A percentile compares a stretch with the other conserved stretches of the same genome.
Conservation (phyloP, 1,139 yeast genomes). For the Suhomyces chickasaworum region DNA sequence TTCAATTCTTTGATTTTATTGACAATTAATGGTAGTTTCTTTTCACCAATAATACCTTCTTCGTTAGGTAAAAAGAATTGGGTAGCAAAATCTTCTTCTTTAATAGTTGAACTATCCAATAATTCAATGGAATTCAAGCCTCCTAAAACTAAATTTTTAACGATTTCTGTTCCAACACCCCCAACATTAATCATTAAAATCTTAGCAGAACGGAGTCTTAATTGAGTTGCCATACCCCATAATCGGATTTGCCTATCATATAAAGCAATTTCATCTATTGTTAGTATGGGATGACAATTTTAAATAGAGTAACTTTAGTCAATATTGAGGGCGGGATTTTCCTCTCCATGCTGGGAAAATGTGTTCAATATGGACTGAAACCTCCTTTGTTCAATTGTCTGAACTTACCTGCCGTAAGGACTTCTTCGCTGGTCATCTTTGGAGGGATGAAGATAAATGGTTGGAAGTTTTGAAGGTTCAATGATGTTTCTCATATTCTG, state of each 20-base stretch:
- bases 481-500: background rate
- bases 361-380: too few relatives aligned
- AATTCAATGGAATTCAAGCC: constrained; percentile 82
- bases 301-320: too few relatives aligned
- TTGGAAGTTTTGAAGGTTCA: background rate
- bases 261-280: constrained; percentile 77
- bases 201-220: constrained; percentile 71
- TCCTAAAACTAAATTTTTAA: constrained; percentile 84
- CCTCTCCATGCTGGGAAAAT: background rate
- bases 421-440: constrained; percentile 13
- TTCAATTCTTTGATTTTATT: constrained; percentile 69
- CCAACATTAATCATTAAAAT: constrained; percentile 69
- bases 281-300: constrained; percentile 7
- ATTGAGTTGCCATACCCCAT: constrained; percentile 97
- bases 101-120: constrained; percentile 58
- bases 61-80: constrained; percentile 76
- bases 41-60: constrained; percentile 48
- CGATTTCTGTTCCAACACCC: constrained; percentile 75
- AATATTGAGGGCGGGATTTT: too few relatives aligned
- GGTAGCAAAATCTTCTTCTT: constrained; percentile 66
- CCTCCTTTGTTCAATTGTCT: too few relatives aligned
- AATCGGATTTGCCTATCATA: constrained; percentile 94
- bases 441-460: background rate
- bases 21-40: constrained; percentile 57
- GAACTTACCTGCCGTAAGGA: constrained; percentile 17